Percentiles rank a stretch among this genome's conserved stretches.
These are phyloP conservation scores for Recurvomyces mirabilis DNA, from an alignment of 495 filamentous ascomycete species.

Conservation along the genomic window DNA sequence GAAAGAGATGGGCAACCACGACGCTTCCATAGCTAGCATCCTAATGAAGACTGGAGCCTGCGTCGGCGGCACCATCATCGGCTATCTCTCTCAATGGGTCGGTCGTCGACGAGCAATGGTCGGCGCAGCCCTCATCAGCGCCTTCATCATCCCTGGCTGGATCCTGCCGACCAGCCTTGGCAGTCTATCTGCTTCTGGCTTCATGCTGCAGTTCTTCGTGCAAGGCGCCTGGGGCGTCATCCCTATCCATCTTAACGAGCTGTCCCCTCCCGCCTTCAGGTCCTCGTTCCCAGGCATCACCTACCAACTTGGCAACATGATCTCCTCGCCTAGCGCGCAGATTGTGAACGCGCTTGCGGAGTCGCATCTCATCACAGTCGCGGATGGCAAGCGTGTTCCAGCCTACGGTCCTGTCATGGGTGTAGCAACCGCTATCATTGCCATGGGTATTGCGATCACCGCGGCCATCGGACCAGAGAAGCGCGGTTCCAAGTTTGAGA, in stretches of 20 bases:
- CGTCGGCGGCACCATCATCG: slow-evolving; percentile 60
- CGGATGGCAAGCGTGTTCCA: slow-evolving; percentile 40
- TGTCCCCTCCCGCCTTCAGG: slow-evolving; percentile 63
- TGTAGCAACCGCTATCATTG: slow-evolving; percentile 59
- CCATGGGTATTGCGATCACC: slow-evolving; percentile 49
- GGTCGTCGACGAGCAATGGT: slow-evolving; percentile 61
- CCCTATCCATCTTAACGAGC: slow-evolving; percentile 69
- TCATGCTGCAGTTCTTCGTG: slow-evolving; percentile 70
- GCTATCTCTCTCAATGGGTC: slow-evolving; percentile 59
- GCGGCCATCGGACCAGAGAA: slow-evolving; percentile 53
- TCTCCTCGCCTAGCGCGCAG: slow-evolving; percentile 60
- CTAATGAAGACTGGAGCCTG: slow-evolving; percentile 64
- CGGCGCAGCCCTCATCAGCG: slow-evolving; percentile 44
- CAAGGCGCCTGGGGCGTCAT: slow-evolving; percentile 71
- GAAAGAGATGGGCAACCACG: slow-evolving; percentile 49
- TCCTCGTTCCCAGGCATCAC: slow-evolving; percentile 53
- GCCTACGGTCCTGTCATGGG: slow-evolving; percentile 62
- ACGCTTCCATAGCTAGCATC: slow-evolving; percentile 57
- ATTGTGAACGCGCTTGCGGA: slow-evolving; percentile 61
- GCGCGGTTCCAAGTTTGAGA: slow-evolving; percentile 55
- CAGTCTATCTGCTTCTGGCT: slow-evolving; percentile 52
- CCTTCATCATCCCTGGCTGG: slow-evolving; percentile 56
- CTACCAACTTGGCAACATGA: slow-evolving; percentile 69
- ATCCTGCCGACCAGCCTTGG: slow-evolving; percentile 50
- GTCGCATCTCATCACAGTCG: slow-evolving; percentile 35